phyloP scores from a whole-genome alignment of 2,329 filamentous ascomycete genomes.

The Fusarium robinianum region DNA sequence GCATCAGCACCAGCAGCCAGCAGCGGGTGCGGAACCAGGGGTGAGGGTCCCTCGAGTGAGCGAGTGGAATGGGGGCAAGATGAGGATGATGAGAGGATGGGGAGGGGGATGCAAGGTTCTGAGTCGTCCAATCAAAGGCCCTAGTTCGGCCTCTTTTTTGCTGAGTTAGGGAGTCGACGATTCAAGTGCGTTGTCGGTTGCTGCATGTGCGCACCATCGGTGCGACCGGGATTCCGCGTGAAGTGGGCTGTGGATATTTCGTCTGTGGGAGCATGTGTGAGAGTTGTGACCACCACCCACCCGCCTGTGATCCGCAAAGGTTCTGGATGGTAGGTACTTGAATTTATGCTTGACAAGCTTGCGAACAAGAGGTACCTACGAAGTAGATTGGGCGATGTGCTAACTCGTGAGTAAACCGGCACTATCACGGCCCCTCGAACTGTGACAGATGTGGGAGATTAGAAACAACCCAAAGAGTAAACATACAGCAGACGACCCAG shows the following conservation, averaged over 20 bases:
- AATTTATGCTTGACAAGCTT: slow-evolving; percentile 1
- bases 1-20: slow-evolving; percentile 24
- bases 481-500: too few relatives aligned
- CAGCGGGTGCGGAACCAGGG: slow-evolving; percentile 20
- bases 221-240: slow-evolving; percentile 30
- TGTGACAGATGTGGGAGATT: too few relatives aligned
- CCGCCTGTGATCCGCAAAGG: too few relatives aligned
- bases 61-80: slow-evolving; percentile 32
- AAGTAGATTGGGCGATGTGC: too few relatives aligned
- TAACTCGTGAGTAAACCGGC: too few relatives aligned
- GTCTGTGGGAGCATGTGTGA: slow-evolving; percentile 21
- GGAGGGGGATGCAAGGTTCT: slow-evolving; percentile 30
- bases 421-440: too few relatives aligned
- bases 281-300: too few relatives aligned
- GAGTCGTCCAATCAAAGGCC: slow-evolving; percentile 27
- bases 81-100: slow-evolving; percentile 22
- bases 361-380: too few relatives aligned
- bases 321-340: too few relatives aligned
- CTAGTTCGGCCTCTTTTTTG: slow-evolving; percentile 33
- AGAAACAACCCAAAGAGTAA: too few relatives aligned
- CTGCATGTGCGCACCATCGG: slow-evolving; percentile 31
- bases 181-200: slow-evolving; percentile 31
- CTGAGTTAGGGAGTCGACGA: slow-evolving; percentile 37
- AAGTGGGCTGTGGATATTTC: slow-evolving; percentile 29
- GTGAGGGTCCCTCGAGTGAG: slow-evolving; percentile 24